Evolutionary conservation across 257 asterid species (phyloP).

Genomic region (Hygrophila difformis): DNA sequence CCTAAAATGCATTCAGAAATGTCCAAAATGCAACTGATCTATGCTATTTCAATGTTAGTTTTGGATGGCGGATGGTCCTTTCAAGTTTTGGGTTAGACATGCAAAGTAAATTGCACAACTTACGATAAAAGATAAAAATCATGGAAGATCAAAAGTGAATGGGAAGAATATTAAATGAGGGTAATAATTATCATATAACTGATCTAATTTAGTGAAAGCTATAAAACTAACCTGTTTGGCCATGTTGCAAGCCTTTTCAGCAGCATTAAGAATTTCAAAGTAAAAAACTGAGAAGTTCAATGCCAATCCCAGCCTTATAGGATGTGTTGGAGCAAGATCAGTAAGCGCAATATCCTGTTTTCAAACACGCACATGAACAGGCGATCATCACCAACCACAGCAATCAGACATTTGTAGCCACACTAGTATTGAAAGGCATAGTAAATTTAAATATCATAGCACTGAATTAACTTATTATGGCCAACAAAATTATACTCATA

Average conservation of each 20-base stretch:
- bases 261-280: conserved; percentile 53
- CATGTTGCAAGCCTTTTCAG: conserved; percentile 63
- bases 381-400: background rate
- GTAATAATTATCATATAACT: no score
- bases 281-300: conserved; percentile 58
- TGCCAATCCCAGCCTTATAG: conserved; percentile 60
- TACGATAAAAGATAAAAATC: no score
- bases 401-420: background rate
- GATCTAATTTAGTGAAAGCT: background rate
- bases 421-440: background rate
- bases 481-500: no score
- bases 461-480: background rate
- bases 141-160: no score
- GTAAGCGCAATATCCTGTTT: conserved; percentile 52
- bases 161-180: background rate
- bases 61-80: no score
- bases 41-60: no score
- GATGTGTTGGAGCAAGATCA: conserved; percentile 64
- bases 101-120: no score
- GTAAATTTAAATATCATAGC: background rate
- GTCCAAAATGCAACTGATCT: no score
- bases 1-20: no score
- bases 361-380: conserved; percentile 6
- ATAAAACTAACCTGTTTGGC: conserved; percentile 51
- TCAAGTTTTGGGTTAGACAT: no score